These are phyloP conservation scores for Linanthus parryae DNA, from an alignment of 148 eudicot genomes.

Conservation along the genomic window DNA sequence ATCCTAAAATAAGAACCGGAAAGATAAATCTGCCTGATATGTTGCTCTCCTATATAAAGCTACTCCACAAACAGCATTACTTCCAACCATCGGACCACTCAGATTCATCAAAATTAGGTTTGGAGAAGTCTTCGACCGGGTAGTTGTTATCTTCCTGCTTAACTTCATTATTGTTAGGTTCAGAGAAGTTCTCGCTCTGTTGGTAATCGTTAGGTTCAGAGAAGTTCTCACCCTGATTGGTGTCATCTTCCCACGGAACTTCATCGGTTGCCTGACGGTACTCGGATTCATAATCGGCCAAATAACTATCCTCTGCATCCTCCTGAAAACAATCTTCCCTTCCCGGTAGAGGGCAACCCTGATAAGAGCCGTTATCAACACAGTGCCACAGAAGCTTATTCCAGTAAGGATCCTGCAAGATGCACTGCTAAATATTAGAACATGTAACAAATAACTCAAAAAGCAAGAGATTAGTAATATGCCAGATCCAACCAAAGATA, in stretches of 20 bases:
- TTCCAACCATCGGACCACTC: slow-evolving; percentile 67
- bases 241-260: slow-evolving; percentile 1
- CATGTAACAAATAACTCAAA: slow-evolving; percentile 1
- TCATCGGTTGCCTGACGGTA: slow-evolving; percentile 3
- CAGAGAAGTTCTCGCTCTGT: not conserved
- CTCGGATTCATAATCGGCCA: slow-evolving; percentile 6
- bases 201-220: not conserved
- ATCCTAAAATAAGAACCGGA: no score
- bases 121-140: slow-evolving; percentile 13
- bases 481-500: not conserved
- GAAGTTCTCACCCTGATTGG: not conserved
- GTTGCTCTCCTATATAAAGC: no score
- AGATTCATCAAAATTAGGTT: slow-evolving; percentile 35
- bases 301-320: slow-evolving; percentile 9
- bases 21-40: no score
- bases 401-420: slow-evolving; percentile 72
- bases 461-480: not conserved
- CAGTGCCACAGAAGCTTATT: slow-evolving; percentile 72
- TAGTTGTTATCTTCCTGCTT: not conserved
- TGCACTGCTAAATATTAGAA: slow-evolving; percentile 8
- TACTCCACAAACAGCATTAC: no score
- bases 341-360: slow-evolving; percentile 82
- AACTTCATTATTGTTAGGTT: no score
- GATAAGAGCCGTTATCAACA: slow-evolving; percentile 59
- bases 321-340: slow-evolving; percentile 23